phyloP scores from a whole-genome alignment of 345 rosid genomes.

The Xanthoceras sorbifolium region DNA sequence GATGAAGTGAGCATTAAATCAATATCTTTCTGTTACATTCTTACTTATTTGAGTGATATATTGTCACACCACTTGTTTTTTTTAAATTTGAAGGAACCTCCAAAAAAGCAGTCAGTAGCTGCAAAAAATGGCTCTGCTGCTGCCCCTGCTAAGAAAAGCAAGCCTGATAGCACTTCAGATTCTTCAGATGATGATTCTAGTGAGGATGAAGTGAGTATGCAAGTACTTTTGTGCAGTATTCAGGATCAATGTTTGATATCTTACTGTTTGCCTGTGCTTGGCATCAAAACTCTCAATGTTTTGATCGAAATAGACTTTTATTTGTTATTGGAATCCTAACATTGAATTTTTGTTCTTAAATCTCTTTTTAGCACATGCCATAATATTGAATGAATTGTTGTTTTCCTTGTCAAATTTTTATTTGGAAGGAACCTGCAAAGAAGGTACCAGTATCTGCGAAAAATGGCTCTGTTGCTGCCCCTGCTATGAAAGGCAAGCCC shows the following conservation, averaged over 20 bases:
- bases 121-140: constrained; percentile 33
- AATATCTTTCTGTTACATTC: background rate
- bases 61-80: background rate
- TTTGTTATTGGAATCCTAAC: background rate
- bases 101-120: constrained; percentile 33
- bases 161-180: constrained; percentile 31
- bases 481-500: constrained; percentile 32
- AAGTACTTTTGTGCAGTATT: background rate
- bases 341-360: no score
- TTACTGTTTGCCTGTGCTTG: background rate
- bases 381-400: background rate
- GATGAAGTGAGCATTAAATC: constrained; percentile 29
- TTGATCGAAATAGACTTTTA: background rate
- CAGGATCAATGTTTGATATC: background rate
- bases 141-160: constrained; percentile 35
- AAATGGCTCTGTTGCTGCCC: constrained; percentile 28
- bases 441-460: constrained; percentile 33
- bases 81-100: background rate
- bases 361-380: background rate
- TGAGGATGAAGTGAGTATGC: constrained; percentile 16
- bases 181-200: constrained; percentile 38
- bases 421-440: constrained; percentile 16
- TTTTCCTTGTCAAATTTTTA: no score
- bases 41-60: background rate
- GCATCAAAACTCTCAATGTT: background rate